phyloP scores from a whole-genome alignment of 2,329 filamentous ascomycete species.

The Hypoxylon sp. region DNA sequence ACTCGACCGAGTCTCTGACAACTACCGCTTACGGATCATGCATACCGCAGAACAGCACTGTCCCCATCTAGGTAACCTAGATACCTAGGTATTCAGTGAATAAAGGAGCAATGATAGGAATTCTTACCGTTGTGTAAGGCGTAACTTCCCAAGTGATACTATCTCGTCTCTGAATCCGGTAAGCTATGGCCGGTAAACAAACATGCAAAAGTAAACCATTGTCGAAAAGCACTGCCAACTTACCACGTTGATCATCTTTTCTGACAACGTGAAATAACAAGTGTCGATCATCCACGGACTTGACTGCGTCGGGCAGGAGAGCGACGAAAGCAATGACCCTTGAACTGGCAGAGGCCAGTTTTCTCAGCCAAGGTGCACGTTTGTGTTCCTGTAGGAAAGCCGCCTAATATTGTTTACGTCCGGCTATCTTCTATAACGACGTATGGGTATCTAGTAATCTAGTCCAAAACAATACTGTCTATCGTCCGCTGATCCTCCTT shows the following conservation, averaged over 20 bases:
- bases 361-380: too few species aligned
- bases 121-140: not conserved
- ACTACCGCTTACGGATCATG: constrained; percentile 43
- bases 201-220: too few species aligned
- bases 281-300: too few species aligned
- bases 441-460: constrained; percentile 2
- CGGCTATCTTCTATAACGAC: constrained; percentile 65
- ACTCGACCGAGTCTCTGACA: constrained; percentile 46
- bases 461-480: constrained; percentile 3
- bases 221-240: too few species aligned
- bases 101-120: too few species aligned
- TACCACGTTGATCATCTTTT: too few species aligned
- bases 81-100: not conserved
- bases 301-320: constrained; percentile 21
- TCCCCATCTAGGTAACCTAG: constrained; percentile 33
- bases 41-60: constrained; percentile 41
- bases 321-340: not conserved
- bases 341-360: too few species aligned
- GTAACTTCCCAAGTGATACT: too few species aligned
- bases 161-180: too few species aligned
- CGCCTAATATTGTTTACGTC: constrained; percentile 55
- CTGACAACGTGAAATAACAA: too few species aligned
- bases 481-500: constrained; percentile 43
- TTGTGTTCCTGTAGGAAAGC: not conserved
- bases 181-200: too few species aligned